Evolutionary conservation across 768 basidiomycete genomes (phyloP), one percentile per base, ranked within the genome.

Genomic region (Hysterangium stoloniferum): DNA sequence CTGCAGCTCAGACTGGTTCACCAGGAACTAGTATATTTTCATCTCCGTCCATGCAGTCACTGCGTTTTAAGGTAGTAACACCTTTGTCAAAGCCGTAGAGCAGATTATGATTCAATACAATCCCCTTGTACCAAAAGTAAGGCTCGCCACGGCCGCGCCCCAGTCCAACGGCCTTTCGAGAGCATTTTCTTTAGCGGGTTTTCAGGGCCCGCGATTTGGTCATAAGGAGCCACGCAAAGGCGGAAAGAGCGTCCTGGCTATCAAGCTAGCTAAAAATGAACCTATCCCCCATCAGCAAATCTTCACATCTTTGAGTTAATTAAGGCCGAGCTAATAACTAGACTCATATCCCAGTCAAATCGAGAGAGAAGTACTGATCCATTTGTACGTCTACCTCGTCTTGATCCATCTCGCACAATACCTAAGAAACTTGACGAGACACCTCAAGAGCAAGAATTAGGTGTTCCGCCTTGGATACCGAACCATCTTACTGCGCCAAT

Each of bases 81-180:
- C 48, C 24, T 27, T 15, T 36, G 28, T 20, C 11, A 25, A n/a
- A n/a, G n/a, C n/a, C n/a, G n/a, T n/a, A n/a, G n/a, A n/a, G n/a
- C n/a, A 15, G n/a, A 19, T 32, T 27, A 19, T 3, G 3, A 19
- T 11, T 9, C 15, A 27, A 20, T 7, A 22, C 24, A n/a, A 6
- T 46, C 45, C 17, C n/a, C 27, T 4, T 22, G 32, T 17, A 38
- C 4, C 8, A 34, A 31, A 12, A 6, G 27, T 22, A 17, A 9
- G 11, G 12, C n/a, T 15, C n/a, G 15, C n/a, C n/a, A 27, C 24
- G 49, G 43, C 33, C 24, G 19, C 41, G 31, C n/a, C 8, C 49
- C 49, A 6, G 22, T 42, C 13, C 31, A 41, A 17, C 43, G 49
- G 49, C 43, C 49, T 12, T 51, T 51, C 24, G 49, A 51, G 29